Evolutionary conservation across 495 filamentous ascomycete genomes (phyloP), one percentile per base, ranked within the genome.

Genomic region (Evernia prunastri): DNA sequence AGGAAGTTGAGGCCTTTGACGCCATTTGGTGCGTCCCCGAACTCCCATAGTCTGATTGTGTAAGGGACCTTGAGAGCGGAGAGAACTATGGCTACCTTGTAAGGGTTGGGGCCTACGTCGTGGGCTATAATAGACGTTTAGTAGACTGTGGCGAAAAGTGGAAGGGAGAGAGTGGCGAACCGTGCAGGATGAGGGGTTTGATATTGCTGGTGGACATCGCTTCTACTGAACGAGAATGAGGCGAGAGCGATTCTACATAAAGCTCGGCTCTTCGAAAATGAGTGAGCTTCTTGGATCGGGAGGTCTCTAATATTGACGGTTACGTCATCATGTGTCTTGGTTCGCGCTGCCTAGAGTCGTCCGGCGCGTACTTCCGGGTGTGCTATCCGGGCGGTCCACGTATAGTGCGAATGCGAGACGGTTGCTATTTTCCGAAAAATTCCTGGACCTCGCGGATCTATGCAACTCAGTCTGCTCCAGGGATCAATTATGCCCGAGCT

Each of bases 21-120:
- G 36, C 72, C 72, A 15, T 71, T 72, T 0, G 62, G 25, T 0
- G 31, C 63, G 47, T 71, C 67, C 36, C 70, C 70, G 58, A 73
- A 69, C 37, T 72, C 66, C 69, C 69, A 73, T 20, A 72, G 58
- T 40, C 68, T 67, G 64, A 67, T 59, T 31, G 69, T 56, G 64
- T 73, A 73, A 20, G 72, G 71, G 8, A 74, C 10, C 0, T 36
- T 20, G 15, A 74, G 68, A 18, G 36, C 3, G n/a, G 72, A 68
- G 53, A 73, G 73, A 0, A 76, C 70, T 2, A 64, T 74, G 15
- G 65, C 71, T 51, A 71, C 54, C 69, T 73, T 73, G 65, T 74
- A 69, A 1, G 78, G 79, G 56, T 81, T 80, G 10, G 79, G 79
- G 9, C 76, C 75, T 2, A 71, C 65, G 39, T 60, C 49, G 59